Percentiles rank a stretch among this genome's conserved stretches.
Conservation (phyloP, 1,284 basidiomycete species). For the Malassezia cuniculi region DNA sequence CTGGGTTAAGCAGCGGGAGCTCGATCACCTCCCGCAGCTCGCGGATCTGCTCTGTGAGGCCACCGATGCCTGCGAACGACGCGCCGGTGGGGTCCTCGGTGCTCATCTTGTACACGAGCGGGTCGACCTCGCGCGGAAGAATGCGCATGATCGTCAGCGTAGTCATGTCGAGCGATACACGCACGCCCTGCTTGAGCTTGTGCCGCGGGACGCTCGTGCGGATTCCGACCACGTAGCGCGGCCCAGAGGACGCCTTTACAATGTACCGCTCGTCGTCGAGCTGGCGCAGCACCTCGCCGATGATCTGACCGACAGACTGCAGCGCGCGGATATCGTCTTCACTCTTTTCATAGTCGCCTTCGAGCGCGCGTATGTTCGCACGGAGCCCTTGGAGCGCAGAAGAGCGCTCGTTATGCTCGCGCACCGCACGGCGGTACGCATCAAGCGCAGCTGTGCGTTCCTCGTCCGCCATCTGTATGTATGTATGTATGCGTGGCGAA, state of each 20-base stretch:
- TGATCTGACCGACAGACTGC: conserved; percentile 96
- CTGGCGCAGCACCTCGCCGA: conserved; percentile 97
- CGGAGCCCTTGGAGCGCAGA: conserved; percentile 38
- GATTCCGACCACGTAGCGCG: conserved; percentile 97
- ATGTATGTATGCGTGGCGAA: not conserved
- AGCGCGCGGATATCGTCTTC: conserved; percentile 99
- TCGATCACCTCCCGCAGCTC: conserved; percentile 96
- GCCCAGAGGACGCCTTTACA: conserved; percentile 95
- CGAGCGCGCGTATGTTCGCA: conserved; percentile 56
- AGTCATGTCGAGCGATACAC: conserved; percentile 98
- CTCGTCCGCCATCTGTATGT: conserved; percentile 17
- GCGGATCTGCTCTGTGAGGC: conserved; percentile 85
- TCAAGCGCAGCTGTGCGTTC: conserved; percentile 20
- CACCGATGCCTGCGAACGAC: conserved; percentile 92
- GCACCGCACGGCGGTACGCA: conserved; percentile 36
- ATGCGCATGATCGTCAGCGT: conserved; percentile 94
- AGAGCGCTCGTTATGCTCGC: conserved; percentile 49
- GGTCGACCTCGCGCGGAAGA: conserved; percentile 91
- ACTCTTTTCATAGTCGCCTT: conserved; percentile 82
- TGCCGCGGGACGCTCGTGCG: conserved; percentile 77
- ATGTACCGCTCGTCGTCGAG: conserved; percentile 97
- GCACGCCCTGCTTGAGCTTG: conserved; percentile 84
- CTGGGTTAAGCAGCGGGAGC: conserved; percentile 84
- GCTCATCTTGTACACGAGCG: conserved; percentile 98
- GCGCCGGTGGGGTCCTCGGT: conserved; percentile 92